Evolutionary conservation across 306 rosid genomes (phyloP).

Genomic region (Dalbergia cultrata): DNA sequence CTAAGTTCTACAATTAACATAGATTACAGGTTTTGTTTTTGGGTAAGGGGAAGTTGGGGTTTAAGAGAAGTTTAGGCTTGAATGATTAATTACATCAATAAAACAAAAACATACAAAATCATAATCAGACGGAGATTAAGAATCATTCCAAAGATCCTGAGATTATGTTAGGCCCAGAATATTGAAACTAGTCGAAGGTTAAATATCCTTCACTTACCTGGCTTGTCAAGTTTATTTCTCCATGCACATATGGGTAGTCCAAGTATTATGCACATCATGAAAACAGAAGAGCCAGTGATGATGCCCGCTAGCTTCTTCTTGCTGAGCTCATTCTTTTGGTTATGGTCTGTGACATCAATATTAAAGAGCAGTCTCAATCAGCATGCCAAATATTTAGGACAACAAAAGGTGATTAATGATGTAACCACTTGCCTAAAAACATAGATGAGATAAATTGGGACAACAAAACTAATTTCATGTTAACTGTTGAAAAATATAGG

Average conservation of each 20-base stretch:
- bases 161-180: not conserved
- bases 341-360: slow-evolving; percentile 3
- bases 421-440: not conserved
- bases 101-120: too few species aligned
- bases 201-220: not conserved
- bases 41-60: not conserved
- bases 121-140: too few species aligned
- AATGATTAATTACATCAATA: too few species aligned
- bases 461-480: too few species aligned
- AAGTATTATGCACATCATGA: not conserved
- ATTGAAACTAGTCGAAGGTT: not conserved
- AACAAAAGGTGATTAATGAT: not conserved
- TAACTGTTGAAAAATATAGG: too few species aligned
- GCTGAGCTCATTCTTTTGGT: not conserved
- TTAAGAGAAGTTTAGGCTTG: not conserved
- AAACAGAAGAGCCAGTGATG: not conserved
- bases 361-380: not conserved
- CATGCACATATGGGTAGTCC: slow-evolving; percentile 1
- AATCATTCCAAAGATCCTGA: not conserved
- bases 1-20: not conserved
- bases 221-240: slow-evolving; percentile 20
- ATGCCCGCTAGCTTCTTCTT: slow-evolving; percentile 36
- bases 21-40: not conserved
- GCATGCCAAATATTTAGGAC: not conserved
- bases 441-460: too few species aligned